phyloP scores from a whole-genome alignment of 1,284 basidiomycete species.

The Pseudozyma hubeiensis region DNA sequence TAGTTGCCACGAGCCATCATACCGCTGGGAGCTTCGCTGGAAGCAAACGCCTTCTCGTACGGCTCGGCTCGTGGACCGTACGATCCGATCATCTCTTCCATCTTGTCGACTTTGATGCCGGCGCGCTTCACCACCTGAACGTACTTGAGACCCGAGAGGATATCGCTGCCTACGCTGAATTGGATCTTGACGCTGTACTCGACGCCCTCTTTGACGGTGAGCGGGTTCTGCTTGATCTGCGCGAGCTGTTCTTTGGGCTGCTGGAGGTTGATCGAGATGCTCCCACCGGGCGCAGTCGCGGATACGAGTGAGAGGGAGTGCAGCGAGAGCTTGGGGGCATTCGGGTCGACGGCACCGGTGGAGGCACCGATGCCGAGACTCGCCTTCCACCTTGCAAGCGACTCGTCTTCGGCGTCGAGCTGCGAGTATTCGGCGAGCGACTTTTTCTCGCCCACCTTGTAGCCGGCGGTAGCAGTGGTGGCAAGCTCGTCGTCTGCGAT shows the following conservation, averaged over 20 bases:
- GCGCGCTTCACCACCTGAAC: conserved; percentile 80
- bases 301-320: conserved; percentile 71
- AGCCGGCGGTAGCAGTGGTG: conserved; percentile 65
- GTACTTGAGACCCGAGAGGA: conserved; percentile 86
- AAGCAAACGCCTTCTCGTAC: conserved; percentile 70
- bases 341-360: conserved; percentile 64
- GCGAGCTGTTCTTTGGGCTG: conserved; percentile 69
- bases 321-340: conserved; percentile 62
- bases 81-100: conserved; percentile 90
- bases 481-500: conserved; percentile 54
- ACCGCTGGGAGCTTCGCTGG: conserved; percentile 72
- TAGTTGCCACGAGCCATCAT: conserved; percentile 84
- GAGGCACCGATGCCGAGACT: conserved; percentile 81
- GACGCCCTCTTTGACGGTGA: conserved; percentile 74
- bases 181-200: conserved; percentile 82
- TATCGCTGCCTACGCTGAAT: conserved; percentile 80
- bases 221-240: conserved; percentile 73
- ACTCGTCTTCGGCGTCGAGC: conserved; percentile 86
- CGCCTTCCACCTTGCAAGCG: conserved; percentile 84
- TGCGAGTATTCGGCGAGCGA: conserved; percentile 72
- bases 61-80: conserved; percentile 73
- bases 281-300: conserved; percentile 65
- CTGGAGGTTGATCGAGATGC: conserved; percentile 71
- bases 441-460: conserved; percentile 70
- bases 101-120: conserved; percentile 80